phyloP scores from a whole-genome alignment of 208 protist species.

The Novymonas esmeraldas region DNA sequence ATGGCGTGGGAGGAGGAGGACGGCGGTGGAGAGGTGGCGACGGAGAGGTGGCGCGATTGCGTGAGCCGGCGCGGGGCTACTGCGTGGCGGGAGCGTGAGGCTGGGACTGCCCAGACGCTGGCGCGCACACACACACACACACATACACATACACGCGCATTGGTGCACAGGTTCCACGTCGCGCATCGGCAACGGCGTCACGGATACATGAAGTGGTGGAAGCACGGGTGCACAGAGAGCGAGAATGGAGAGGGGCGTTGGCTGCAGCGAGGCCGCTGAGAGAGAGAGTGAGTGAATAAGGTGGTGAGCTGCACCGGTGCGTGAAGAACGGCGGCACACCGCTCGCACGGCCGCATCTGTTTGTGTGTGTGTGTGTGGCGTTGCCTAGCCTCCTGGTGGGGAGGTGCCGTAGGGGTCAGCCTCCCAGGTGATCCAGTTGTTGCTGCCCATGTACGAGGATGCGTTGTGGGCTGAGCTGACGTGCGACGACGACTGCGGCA shows the following conservation, averaged over 20 bases:
- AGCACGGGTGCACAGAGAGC: too few relatives aligned
- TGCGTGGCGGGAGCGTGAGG: background rate
- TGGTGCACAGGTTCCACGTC: background rate
- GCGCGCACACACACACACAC: background rate
- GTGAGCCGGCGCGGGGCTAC: background rate
- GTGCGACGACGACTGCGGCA: background rate
- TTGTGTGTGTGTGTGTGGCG: background rate
- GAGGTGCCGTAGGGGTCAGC: background rate
- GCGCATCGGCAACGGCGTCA: too few relatives aligned
- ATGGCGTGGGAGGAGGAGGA: background rate
- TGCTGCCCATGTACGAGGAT: background rate
- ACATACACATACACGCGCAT: background rate
- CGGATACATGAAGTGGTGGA: too few relatives aligned
- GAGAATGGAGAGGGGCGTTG: too few relatives aligned
- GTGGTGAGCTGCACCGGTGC: too few relatives aligned
- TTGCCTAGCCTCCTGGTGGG: constrained; percentile 4
- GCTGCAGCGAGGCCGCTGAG: too few relatives aligned
- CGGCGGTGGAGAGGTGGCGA: background rate
- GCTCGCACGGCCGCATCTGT: too few relatives aligned
- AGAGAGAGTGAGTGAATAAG: too few relatives aligned
- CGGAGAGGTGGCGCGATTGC: background rate
- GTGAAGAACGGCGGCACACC: background rate
- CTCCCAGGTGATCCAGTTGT: constrained; percentile 20
- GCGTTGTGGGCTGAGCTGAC: background rate
- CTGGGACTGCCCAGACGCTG: too few relatives aligned